A percentile compares a stretch with the other conserved stretches of the same genome.
Conservation (phyloP, 352 stramenopile species). For the Hyaloperonospora brassicae region DNA sequence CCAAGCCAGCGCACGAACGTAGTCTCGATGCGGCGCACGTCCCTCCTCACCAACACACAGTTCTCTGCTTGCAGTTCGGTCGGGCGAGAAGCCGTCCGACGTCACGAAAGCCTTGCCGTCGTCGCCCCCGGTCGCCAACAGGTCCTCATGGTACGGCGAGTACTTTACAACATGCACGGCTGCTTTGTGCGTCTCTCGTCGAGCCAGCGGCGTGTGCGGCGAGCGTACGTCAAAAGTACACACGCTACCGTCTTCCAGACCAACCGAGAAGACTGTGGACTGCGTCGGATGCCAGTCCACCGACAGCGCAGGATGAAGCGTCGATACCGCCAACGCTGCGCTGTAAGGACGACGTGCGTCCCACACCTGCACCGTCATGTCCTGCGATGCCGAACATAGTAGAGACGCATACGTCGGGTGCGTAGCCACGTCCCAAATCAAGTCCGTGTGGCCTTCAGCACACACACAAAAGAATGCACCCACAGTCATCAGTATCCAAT, state of each 20-base stretch:
- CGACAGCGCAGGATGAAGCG: slow-evolving; percentile 34
- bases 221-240: slow-evolving; percentile 63
- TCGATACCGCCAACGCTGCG: slow-evolving; percentile 34
- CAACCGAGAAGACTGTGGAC: slow-evolving; percentile 45
- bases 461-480: slow-evolving; percentile 3
- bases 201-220: slow-evolving; percentile 30
- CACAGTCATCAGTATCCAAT: no score
- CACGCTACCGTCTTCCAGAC: slow-evolving; percentile 57
- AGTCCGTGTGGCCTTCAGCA: slow-evolving; percentile 48
- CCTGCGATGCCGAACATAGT: slow-evolving; percentile 55
- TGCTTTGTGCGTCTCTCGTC: slow-evolving; percentile 32
- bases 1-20: slow-evolving; percentile 68
- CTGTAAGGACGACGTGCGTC: slow-evolving; percentile 47
- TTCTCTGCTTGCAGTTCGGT: slow-evolving; percentile 12
- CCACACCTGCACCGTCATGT: slow-evolving; percentile 68
- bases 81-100: slow-evolving; percentile 25
- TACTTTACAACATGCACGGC: slow-evolving; percentile 61
- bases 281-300: slow-evolving; percentile 69
- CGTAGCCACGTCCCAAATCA: slow-evolving; percentile 64
- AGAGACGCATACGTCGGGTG: slow-evolving; percentile 34
- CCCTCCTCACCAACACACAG: slow-evolving; percentile 18
- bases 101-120: slow-evolving; percentile 47
- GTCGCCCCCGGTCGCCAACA: slow-evolving; percentile 58
- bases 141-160: slow-evolving; percentile 46
- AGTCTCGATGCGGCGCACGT: slow-evolving; percentile 42